Percentiles rank a stretch among this genome's conserved stretches.
These are phyloP conservation scores for Penicillium hesseltinei DNA, from an alignment of 2,329 filamentous ascomycete species.

Conservation along the genomic window DNA sequence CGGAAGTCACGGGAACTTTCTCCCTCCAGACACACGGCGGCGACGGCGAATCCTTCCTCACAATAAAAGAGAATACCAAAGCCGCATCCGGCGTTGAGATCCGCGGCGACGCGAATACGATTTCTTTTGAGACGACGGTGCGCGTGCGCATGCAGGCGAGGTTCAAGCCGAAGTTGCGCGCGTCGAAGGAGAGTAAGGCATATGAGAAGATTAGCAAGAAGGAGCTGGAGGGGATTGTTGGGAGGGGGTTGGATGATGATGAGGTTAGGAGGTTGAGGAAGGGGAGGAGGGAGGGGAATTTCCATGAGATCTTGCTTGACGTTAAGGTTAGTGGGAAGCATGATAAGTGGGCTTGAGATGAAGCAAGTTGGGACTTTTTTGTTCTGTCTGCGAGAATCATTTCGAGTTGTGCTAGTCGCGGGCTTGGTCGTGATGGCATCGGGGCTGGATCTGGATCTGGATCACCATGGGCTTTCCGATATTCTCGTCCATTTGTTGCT, in stretches of 20 bases:
- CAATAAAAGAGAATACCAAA: conserved; percentile 54
- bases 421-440: background rate
- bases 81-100: conserved; percentile 60
- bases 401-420: background rate
- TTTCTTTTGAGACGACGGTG: conserved; percentile 68
- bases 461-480: background rate
- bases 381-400: background rate
- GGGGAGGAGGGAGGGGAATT: conserved; percentile 81
- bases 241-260: conserved; percentile 73
- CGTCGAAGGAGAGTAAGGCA: conserved; percentile 78
- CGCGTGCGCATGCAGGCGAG: conserved; percentile 90
- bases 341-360: conserved; percentile 66
- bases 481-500: background rate
- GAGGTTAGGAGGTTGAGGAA: conserved; percentile 81
- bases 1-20: conserved; percentile 69
- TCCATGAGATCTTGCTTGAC: conserved; percentile 81
- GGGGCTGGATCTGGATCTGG: too few relatives aligned
- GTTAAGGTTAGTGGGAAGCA: conserved; percentile 91
- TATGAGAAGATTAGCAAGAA: conserved; percentile 80
- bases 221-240: conserved; percentile 79
- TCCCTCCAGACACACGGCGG: conserved; percentile 63
- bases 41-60: conserved; percentile 67
- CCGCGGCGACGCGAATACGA: conserved; percentile 69
- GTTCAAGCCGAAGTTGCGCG: conserved; percentile 82
- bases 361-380: background rate